Conservation (phyloP, 345 rosid species). For the Linum usitatissimum region DNA sequence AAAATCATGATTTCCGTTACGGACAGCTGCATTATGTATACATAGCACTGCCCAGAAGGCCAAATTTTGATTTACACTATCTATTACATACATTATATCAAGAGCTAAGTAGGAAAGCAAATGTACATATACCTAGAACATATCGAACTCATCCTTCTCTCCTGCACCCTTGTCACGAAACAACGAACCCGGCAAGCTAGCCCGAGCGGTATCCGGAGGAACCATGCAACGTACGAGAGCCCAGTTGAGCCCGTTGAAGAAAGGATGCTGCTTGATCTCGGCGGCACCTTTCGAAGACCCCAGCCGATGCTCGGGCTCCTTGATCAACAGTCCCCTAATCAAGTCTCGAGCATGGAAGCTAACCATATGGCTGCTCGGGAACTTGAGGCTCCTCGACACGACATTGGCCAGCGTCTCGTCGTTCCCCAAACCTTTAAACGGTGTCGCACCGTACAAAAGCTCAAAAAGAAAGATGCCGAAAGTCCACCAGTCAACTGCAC, state of each 20-base stretch:
- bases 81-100: neutral
- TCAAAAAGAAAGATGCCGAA: neutral
- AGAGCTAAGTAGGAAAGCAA: neutral
- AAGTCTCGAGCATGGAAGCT: slow-evolving; percentile 59
- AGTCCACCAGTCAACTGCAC: neutral
- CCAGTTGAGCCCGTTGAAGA: slow-evolving; percentile 77
- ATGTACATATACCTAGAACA: slow-evolving; percentile 29
- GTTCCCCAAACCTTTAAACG: neutral
- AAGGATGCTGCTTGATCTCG: slow-evolving; percentile 62
- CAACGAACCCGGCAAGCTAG: slow-evolving; percentile 13
- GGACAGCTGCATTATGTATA: too few relatives aligned
- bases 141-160: slow-evolving; percentile 41
- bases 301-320: slow-evolving; percentile 55
- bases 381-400: slow-evolving; percentile 32
- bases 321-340: slow-evolving; percentile 52
- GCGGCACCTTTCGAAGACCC: slow-evolving; percentile 67
- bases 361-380: slow-evolving; percentile 44
- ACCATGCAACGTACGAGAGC: slow-evolving; percentile 58
- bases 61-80: too few relatives aligned
- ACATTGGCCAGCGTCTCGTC: neutral
- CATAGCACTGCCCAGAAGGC: too few relatives aligned
- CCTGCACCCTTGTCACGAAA: slow-evolving; percentile 21
- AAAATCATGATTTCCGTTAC: too few relatives aligned
- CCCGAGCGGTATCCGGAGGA: slow-evolving; percentile 55
- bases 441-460: neutral